Evolutionary conservation across 1,284 basidiomycete genomes (phyloP).

Genomic region (Cutaneotrichosporon dermatis): DNA sequence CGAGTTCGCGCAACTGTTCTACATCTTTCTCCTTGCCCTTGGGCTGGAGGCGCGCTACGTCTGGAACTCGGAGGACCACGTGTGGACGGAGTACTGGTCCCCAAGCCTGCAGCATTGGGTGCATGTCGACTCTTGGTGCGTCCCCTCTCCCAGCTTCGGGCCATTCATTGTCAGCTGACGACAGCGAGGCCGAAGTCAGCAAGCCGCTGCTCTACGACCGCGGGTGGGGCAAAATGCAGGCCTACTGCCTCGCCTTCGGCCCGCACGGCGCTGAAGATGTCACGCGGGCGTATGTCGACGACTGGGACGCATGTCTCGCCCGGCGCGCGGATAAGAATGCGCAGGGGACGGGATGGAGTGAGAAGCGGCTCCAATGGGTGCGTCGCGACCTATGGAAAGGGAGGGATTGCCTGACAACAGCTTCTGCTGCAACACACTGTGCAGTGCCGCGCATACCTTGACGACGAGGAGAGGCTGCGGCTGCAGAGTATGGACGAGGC

Average conservation of each 20-base stretch:
- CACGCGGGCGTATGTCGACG: slow-evolving; percentile 48
- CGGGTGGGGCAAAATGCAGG: slow-evolving; percentile 54
- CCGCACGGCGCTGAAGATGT: slow-evolving; percentile 50
- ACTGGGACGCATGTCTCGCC: slow-evolving; percentile 36
- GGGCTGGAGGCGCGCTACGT: slow-evolving; percentile 50
- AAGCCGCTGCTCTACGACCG: slow-evolving; percentile 50
- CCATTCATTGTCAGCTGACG: too few relatives aligned
- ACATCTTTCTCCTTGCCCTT: slow-evolving; percentile 47
- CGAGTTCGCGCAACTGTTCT: slow-evolving; percentile 53
- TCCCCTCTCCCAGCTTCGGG: too few relatives aligned
- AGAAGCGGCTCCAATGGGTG: slow-evolving; percentile 37
- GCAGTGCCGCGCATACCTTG: slow-evolving; percentile 9
- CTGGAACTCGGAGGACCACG: slow-evolving; percentile 52
- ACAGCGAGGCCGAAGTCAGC: slow-evolving; percentile 48
- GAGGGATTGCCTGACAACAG: slow-evolving; percentile 16
- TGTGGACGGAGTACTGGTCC: slow-evolving; percentile 52
- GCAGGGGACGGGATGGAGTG: slow-evolving; percentile 29
- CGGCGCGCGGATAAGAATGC: slow-evolving; percentile 8
- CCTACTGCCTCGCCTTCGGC: slow-evolving; percentile 51
- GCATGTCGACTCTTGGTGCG: slow-evolving; percentile 50
- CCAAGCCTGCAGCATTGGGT: slow-evolving; percentile 47
- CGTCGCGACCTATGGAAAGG: slow-evolving; percentile 8
- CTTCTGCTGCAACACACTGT: slow-evolving; percentile 26
- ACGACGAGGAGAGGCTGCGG: slow-evolving; percentile 13
- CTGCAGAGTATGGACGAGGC: slow-evolving; percentile 38